These are phyloP conservation scores for Picea glauca DNA, from an alignment of 75 land plant species.

Conservation along the genomic window DNA sequence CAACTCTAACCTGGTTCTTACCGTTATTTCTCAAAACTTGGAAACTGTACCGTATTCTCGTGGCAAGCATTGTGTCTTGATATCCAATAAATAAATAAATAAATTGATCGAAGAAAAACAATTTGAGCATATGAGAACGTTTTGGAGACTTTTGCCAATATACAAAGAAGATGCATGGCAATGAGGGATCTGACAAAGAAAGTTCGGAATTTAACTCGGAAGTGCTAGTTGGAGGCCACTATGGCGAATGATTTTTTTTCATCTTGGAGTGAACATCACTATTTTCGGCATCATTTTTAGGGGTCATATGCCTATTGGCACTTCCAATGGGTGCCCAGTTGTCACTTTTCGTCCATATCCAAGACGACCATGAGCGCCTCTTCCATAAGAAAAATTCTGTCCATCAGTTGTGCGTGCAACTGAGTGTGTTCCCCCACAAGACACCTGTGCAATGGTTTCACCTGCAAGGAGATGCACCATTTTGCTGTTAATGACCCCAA, in stretches of 20 bases:
- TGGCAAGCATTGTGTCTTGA: too few species aligned
- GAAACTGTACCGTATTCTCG: too few species aligned
- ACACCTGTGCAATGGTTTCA: constrained; percentile 77
- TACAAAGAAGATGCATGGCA: background rate
- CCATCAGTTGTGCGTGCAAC: constrained; percentile 81
- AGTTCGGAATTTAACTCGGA: background rate
- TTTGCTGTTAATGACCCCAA: background rate
- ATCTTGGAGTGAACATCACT: constrained; percentile 69
- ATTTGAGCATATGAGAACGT: too few species aligned
- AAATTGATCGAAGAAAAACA: too few species aligned
- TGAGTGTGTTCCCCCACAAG: constrained; percentile 96
- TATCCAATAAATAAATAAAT: too few species aligned
- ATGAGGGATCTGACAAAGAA: background rate
- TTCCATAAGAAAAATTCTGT: constrained; percentile 82
- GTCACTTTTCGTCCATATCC: constrained; percentile 80
- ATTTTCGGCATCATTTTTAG: background rate
- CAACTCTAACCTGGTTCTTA: too few species aligned
- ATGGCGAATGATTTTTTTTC: constrained; percentile 92
- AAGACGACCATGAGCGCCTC: constrained; percentile 92
- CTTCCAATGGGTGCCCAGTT: constrained; percentile 86
- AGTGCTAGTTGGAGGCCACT: constrained; percentile 24
- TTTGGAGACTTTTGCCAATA: background rate
- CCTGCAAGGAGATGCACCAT: constrained; percentile 68
- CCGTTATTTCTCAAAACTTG: too few species aligned
- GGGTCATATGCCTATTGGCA: constrained; percentile 60